Percentiles rank a stretch among this genome's conserved stretches.
These are phyloP conservation scores for Xylariomycetidae sp. DNA, from an alignment of 2,329 filamentous ascomycete species.

Conservation along the genomic window DNA sequence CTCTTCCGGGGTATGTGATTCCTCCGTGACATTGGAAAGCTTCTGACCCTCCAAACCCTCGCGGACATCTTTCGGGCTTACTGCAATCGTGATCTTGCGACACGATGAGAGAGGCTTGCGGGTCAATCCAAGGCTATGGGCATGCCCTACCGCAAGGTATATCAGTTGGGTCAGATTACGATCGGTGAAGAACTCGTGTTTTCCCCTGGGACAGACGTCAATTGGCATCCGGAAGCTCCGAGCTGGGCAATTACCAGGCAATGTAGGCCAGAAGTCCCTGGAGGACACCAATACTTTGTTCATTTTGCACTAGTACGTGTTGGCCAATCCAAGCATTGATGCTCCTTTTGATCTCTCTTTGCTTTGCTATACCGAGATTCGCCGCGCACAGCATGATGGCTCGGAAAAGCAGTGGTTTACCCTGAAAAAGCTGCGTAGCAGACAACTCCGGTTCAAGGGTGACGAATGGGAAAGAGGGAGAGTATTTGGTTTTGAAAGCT, in stretches of 20 bases:
- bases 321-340: slow-evolving; percentile 36
- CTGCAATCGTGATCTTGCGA: slow-evolving; percentile 11
- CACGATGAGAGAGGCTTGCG: slow-evolving; percentile 11
- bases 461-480: slow-evolving; percentile 34
- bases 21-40: slow-evolving; percentile 12
- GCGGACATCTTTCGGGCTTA: slow-evolving; percentile 9
- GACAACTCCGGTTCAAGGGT: slow-evolving; percentile 23
- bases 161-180: slow-evolving; percentile 31
- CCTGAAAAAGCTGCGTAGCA: slow-evolving; percentile 23
- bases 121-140: slow-evolving; percentile 34
- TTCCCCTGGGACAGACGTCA: too few species aligned
- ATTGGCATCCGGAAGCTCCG: too few species aligned
- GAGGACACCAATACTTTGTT: slow-evolving; percentile 36
- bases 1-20: slow-evolving; percentile 29
- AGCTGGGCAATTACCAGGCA: slow-evolving; percentile 32
- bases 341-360: slow-evolving; percentile 33
- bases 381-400: slow-evolving; percentile 32
- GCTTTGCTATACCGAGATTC: slow-evolving; percentile 26
- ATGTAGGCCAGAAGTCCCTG: slow-evolving; percentile 41
- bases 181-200: slow-evolving; percentile 29
- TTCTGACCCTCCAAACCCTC: slow-evolving; percentile 9
- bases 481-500: slow-evolving; percentile 28
- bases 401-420: slow-evolving; percentile 34
- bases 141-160: slow-evolving; percentile 35
- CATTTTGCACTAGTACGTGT: slow-evolving; percentile 34